Evolutionary conservation across 1,284 basidiomycete species (phyloP).

Genomic region (Sporisorium sorghi): DNA sequence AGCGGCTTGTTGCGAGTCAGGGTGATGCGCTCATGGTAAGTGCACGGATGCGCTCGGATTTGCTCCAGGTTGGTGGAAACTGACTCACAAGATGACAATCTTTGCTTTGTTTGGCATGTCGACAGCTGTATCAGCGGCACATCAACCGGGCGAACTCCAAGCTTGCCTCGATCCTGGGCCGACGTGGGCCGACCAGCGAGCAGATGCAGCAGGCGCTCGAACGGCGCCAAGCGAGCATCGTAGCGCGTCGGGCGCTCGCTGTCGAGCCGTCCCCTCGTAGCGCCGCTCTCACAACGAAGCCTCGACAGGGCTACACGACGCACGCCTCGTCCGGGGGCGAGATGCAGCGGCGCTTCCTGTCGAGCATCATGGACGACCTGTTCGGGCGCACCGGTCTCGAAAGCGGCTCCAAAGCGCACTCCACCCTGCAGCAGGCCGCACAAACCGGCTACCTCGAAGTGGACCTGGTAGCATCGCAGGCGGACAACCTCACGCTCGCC

Average conservation of each 20-base stretch:
- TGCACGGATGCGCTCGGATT: not conserved
- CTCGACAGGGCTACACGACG: constrained; percentile 42
- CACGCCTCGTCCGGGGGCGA: constrained; percentile 22
- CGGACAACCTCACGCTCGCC: constrained; percentile 49
- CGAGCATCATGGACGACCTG: constrained; percentile 30
- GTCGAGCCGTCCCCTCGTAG: not conserved
- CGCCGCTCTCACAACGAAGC: constrained; percentile 13
- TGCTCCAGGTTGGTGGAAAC: too few relatives aligned
- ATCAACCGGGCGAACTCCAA: constrained; percentile 56
- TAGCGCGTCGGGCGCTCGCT: constrained; percentile 21
- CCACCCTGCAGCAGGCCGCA: constrained; percentile 18
- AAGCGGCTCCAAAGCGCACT: constrained; percentile 19
- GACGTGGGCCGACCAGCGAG: constrained; percentile 22
- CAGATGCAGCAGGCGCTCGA: constrained; percentile 36
- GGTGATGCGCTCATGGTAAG: constrained; percentile 50
- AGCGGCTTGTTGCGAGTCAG: constrained; percentile 20
- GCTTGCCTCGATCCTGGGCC: constrained; percentile 47
- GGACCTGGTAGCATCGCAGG: constrained; percentile 30
- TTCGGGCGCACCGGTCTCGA: constrained; percentile 31
- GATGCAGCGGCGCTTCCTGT: constrained; percentile 34
- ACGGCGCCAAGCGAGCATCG: constrained; percentile 31
- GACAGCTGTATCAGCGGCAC: constrained; percentile 55
- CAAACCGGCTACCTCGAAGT: constrained; percentile 25
- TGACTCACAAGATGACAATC: not conserved
- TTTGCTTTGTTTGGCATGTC: not conserved